Conservation (phyloP, 345 rosid genomes). For the Syzygium aromaticum region DNA sequence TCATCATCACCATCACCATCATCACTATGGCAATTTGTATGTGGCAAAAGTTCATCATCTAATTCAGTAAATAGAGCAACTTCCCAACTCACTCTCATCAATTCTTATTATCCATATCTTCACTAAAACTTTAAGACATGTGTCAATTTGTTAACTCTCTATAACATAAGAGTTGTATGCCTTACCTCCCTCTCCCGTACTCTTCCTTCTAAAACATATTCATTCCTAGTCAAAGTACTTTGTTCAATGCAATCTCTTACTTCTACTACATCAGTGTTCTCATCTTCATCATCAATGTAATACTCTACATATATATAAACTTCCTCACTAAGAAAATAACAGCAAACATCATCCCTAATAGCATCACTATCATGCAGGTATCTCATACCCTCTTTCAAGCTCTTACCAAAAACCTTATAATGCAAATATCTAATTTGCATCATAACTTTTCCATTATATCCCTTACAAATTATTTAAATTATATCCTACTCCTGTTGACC, state of each 20-base stretch:
- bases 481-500: neutral
- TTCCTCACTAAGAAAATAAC: neutral
- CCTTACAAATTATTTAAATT: neutral
- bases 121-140: neutral
- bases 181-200: neutral
- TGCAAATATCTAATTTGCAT: neutral
- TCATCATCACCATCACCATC: neutral
- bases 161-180: neutral
- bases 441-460: neutral
- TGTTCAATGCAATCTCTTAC: neutral
- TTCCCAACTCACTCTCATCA: neutral
- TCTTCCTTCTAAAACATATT: neutral
- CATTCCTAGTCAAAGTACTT: neutral
- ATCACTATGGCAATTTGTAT: neutral
- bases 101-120: neutral
- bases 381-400: neutral
- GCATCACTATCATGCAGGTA: neutral
- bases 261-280: neutral
- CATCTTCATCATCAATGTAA: accelerated
- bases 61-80: neutral
- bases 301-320: neutral
- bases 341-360: neutral
- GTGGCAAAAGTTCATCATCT: too few relatives aligned
- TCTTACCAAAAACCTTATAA: neutral
- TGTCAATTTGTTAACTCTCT: neutral